phyloP scores from a whole-genome alignment of 495 filamentous ascomycete species.

The Cairneyella variabilis region DNA sequence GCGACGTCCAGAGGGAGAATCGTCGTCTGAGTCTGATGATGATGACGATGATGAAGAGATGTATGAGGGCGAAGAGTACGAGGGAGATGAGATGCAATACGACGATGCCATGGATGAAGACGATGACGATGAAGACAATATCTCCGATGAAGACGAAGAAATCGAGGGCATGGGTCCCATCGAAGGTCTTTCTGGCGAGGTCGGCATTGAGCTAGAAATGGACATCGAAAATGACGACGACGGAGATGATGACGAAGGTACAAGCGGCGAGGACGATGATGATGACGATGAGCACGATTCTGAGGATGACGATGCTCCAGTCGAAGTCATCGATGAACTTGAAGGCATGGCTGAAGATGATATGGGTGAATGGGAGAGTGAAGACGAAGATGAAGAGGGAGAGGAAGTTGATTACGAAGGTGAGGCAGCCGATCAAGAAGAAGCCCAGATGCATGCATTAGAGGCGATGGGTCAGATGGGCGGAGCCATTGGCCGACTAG shows the following conservation, averaged over 20 bases:
- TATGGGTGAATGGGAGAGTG: slow-evolving; percentile 52
- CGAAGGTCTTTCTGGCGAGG: slow-evolving; percentile 79
- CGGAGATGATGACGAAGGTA: slow-evolving; percentile 53
- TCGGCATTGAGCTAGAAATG: slow-evolving; percentile 75
- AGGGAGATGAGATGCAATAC: slow-evolving; percentile 94
- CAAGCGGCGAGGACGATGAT: slow-evolving; percentile 56
- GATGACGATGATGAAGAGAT: slow-evolving; percentile 69
- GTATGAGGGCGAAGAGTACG: slow-evolving; percentile 80
- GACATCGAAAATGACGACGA: slow-evolving; percentile 73
- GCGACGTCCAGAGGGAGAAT: slow-evolving; percentile 72
- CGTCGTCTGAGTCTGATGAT: slow-evolving; percentile 64
- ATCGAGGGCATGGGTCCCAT: slow-evolving; percentile 77
- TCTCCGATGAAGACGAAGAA: slow-evolving; percentile 88
- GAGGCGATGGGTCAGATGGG: slow-evolving; percentile 24
- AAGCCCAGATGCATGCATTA: slow-evolving; percentile 22
- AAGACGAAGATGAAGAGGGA: slow-evolving; percentile 42
- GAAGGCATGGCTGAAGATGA: slow-evolving; percentile 49
- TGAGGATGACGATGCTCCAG: slow-evolving; percentile 41
- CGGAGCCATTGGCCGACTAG: slow-evolving; percentile 34
- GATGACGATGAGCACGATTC: slow-evolving; percentile 35
- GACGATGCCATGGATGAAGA: slow-evolving; percentile 79
- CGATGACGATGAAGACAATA: slow-evolving; percentile 78
- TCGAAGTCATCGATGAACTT: slow-evolving; percentile 56
- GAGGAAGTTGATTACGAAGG: slow-evolving; percentile 45
- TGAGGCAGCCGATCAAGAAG: slow-evolving; percentile 43